Evolutionary conservation across 83 land plant genomes (phyloP), one percentile per base, ranked within the genome.

Genomic region (Picea engelmannii): DNA sequence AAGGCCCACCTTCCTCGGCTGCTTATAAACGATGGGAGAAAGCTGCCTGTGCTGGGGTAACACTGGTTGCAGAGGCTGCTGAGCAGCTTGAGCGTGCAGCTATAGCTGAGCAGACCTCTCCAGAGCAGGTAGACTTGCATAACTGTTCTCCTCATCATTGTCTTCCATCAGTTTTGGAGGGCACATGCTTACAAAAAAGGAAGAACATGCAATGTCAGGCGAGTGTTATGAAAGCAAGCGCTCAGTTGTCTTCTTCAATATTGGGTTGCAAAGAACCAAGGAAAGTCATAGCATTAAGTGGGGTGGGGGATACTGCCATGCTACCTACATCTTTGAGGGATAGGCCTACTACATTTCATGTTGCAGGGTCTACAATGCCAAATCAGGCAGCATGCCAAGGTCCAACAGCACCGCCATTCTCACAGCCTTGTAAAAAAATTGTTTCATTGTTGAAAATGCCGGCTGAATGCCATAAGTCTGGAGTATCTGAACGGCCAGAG

Each of bases 51-150:
- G 93, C 91, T 58, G 96, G 96, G 24, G 94, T 94, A 58, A 85
- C 87, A 49, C 83, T 94, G 79, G 94, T 94, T 82, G 96, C 96
- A 79, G 94, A 94, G 87, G 96, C 96, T 81, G 96, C 96, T 76
- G 96, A 92, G 84, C 93, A 92, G 62, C 82, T 94, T 69, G 96
- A 94, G 82, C 82, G 89, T 21, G 84, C 86, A 63, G 76, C 81
- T 20, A 70, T 44, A 78, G 85, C 78, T 74, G 76, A 60, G 24
- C 59, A 71, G 38, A 64, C 11, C 11, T 27, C 62, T 80, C 17
- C 16, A 49, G 59, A 64, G 27, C 59, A 44, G 55, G 79, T 6
- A 16, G 76, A 27, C 35, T 49, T 69, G 76, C 58, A 42, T 25
- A 24, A 27, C 24, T 52, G 21, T 70, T 42, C 58, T 73, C 44